phyloP scores from a whole-genome alignment of 164 flowering plant species.

The Liriodendron chinense region DNA sequence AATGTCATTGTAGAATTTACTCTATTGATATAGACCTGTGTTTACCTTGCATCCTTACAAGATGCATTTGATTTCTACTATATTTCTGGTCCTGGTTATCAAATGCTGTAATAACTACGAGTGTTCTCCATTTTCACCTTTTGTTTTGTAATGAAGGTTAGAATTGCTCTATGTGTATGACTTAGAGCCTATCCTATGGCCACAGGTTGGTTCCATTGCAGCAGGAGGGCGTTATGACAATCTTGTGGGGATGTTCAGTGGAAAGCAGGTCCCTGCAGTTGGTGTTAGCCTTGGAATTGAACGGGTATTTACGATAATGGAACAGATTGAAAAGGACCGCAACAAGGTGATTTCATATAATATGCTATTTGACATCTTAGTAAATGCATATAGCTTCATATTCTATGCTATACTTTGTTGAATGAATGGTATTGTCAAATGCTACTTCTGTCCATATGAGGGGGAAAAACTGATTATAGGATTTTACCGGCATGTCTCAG shows the following conservation, averaged over 20 bases:
- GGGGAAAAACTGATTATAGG: no score
- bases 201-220: slow-evolving; percentile 92
- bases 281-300: slow-evolving; percentile 96
- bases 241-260: slow-evolving; percentile 87
- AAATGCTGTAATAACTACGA: not conserved
- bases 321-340: slow-evolving; percentile 55
- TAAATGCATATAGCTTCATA: no score
- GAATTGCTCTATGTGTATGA: not conserved
- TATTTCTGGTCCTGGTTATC: not conserved
- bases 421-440: not conserved
- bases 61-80: not conserved
- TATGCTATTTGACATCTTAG: not conserved
- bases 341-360: slow-evolving; percentile 44
- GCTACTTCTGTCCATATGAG: no score
- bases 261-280: slow-evolving; percentile 85
- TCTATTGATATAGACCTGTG: no score
- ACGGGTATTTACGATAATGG: slow-evolving; percentile 83
- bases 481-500: no score
- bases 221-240: slow-evolving; percentile 98
- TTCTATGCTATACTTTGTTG: no score
- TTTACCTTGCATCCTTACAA: no score
- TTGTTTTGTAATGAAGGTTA: not conserved
- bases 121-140: not conserved
- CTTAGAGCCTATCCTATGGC: not conserved
- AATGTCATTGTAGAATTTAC: no score